phyloP scores from a whole-genome alignment of 148 eudicot species.

The Fagopyrum esculentum region DNA sequence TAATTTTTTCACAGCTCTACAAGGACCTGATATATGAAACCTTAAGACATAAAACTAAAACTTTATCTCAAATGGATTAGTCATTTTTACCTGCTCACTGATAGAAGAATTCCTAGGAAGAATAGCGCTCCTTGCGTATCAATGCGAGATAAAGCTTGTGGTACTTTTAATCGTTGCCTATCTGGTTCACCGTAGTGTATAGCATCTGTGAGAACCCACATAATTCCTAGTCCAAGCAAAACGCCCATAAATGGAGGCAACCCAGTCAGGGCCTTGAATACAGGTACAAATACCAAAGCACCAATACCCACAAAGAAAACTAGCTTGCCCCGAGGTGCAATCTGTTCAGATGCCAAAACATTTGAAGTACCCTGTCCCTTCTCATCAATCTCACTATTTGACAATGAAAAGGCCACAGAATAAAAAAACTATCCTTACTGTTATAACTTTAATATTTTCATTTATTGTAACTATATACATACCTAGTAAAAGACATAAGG shows the following conservation, averaged over 20 bases:
- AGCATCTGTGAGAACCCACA: constrained; percentile 95
- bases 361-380: constrained; percentile 43
- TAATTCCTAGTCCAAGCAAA: constrained; percentile 91
- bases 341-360: constrained; percentile 80
- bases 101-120: constrained; percentile 92
- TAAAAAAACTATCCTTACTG: background rate
- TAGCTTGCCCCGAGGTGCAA: constrained; percentile 96
- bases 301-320: constrained; percentile 82
- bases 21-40: too few species aligned
- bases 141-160: constrained; percentile 94
- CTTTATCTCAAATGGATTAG: background rate
- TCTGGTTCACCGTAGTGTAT: constrained; percentile 95
- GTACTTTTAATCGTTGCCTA: constrained; percentile 81
- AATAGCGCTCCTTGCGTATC: constrained; percentile 98
- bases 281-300: constrained; percentile 86
- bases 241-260: constrained; percentile 97
- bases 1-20: too few species aligned
- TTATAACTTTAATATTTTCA: background rate
- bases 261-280: constrained; percentile 81
- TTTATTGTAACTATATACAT: background rate
- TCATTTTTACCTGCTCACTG: constrained; percentile 75
- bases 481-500: constrained; percentile 89
- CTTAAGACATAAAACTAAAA: too few species aligned
- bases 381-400: constrained; percentile 73
- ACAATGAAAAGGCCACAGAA: constrained; percentile 12